These are phyloP conservation scores for Phlegmacium glaucopus DNA, from an alignment of 768 basidiomycete species.

Conservation along the genomic window DNA sequence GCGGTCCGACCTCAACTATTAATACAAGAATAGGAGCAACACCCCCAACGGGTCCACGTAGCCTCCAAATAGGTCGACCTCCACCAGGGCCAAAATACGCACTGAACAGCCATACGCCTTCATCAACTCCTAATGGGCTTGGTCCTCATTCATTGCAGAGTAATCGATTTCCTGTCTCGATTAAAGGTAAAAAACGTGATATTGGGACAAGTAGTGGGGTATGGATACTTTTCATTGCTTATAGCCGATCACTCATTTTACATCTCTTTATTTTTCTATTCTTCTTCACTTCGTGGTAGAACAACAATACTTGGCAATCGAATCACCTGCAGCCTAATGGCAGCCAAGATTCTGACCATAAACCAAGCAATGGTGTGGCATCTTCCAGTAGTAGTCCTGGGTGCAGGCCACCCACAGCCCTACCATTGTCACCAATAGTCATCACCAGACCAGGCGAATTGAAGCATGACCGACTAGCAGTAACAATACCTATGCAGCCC, in stretches of 20 bases:
- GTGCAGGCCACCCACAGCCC: constrained; percentile 12
- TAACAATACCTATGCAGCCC: constrained; percentile 26
- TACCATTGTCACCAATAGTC: constrained; percentile 24
- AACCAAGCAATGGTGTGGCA: constrained; percentile 14
- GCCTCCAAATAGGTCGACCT: constrained; percentile 40
- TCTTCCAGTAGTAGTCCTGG: constrained; percentile 12
- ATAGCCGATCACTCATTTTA: constrained; percentile 16
- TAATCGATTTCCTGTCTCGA: constrained; percentile 32
- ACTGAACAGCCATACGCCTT: constrained; percentile 27
- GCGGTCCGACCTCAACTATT: constrained; percentile 12
- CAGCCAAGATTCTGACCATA: constrained; percentile 19
- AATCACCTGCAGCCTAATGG: constrained; percentile 26
- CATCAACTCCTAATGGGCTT: constrained; percentile 19
- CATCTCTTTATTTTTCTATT: constrained; percentile 9
- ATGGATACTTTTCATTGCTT: constrained; percentile 14
- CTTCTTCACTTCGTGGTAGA: constrained; percentile 5
- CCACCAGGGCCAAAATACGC: constrained; percentile 39
- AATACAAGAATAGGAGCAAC: constrained; percentile 45
- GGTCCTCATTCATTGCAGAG: constrained; percentile 23
- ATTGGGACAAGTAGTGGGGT: constrained; percentile 19
- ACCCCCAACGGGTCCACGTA: constrained; percentile 67
- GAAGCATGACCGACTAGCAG: constrained; percentile 22
- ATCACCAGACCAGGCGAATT: constrained; percentile 17
- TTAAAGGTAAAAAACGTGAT: constrained; percentile 35
- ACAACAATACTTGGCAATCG: constrained; percentile 24